Percentiles rank a stretch among this genome's conserved stretches.
Conservation (phyloP, 2,329 filamentous ascomycete genomes). For the Rhexocercosporidium sp. region DNA sequence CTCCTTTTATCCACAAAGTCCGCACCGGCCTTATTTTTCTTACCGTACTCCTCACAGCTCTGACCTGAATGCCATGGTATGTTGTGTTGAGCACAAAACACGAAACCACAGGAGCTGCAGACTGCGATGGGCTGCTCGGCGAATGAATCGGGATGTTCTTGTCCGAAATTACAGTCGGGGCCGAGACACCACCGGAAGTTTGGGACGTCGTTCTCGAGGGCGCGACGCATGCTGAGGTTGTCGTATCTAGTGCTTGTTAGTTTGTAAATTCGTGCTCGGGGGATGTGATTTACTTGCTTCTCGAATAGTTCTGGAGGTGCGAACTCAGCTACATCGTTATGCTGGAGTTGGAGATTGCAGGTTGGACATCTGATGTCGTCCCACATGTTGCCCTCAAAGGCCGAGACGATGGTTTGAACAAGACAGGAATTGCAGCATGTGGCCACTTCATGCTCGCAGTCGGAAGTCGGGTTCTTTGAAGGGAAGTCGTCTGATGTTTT, state of each 20-base stretch:
- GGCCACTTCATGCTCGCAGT: conserved; percentile 15
- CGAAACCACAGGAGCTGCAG: conserved; percentile 25
- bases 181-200: conserved; percentile 30
- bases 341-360: conserved; percentile 21
- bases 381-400: conserved; percentile 24
- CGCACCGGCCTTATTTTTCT: not conserved
- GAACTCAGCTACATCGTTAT: conserved; percentile 27
- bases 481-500: conserved; percentile 21
- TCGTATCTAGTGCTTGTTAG: conserved; percentile 19
- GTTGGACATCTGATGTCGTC: conserved; percentile 28
- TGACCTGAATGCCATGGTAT: conserved; percentile 25
- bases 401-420: conserved; percentile 11
- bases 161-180: conserved; percentile 25
- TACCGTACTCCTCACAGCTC: conserved; percentile 28
- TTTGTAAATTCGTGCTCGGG: not conserved
- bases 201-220: conserved; percentile 18
- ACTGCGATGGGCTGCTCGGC: conserved; percentile 10
- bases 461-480: conserved; percentile 12
- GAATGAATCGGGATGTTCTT: conserved; percentile 21
- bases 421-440: conserved; percentile 24
- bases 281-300: not conserved
- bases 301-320: conserved; percentile 22
- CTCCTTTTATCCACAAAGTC: conserved; percentile 19
- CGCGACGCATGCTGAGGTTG: conserved; percentile 17
- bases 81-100: conserved; percentile 23